Base-by-base conservation (phyloP, 805 yeast species). In the Kluyveromyces wickerhamii region DNA sequence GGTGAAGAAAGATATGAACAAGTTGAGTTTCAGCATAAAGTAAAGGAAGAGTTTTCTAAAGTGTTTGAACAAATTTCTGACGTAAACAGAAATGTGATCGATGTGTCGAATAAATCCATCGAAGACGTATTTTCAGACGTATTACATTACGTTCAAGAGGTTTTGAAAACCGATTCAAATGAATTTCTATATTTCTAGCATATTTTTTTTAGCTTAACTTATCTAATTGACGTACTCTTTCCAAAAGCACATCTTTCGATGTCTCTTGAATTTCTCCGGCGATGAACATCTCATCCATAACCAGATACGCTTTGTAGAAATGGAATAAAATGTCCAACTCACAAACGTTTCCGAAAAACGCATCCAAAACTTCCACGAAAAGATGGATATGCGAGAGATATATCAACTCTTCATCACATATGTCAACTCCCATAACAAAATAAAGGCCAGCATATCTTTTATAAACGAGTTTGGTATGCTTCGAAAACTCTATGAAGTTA, bases 1-100 rank as follows among this genome's bases (percentile, higher is more conserved):
- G 99, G 99, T 10, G 81, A 77, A n/a, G 99, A 92, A 57, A 64
- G 96, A 35, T 92, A 92, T 59, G 99, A 92, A 55, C 71, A 69
- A 18, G 54, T 58, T 4, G 76, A 70, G 32, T 82, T 92, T 51
- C 99, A 92, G 52, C 56, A 60, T n/a, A 64, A 63, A 24, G 99
- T 92, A 3, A 72, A 75, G 39, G 27, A 48, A 7, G 65, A 76
- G 41, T 92, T 88, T 51, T 61, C 67, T 36, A 42, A 54, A 14
- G 63, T 79, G 27, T 63, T 73, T 39, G 43, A 54, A 25, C 45
- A 57, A 9, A 35, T 63, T 11, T 59, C 67, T 7, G 41, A 51
- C 6, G 29, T 24, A 8, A 39, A 48, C 16, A 69, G 80, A 66
- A 50, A 52, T 9, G 57, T 73, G 23, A 44, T 86, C 1, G 67